Base-by-base conservation (phyloP, 192 early-diverging fungal species). In the Linnemannia hyalina region DNA sequence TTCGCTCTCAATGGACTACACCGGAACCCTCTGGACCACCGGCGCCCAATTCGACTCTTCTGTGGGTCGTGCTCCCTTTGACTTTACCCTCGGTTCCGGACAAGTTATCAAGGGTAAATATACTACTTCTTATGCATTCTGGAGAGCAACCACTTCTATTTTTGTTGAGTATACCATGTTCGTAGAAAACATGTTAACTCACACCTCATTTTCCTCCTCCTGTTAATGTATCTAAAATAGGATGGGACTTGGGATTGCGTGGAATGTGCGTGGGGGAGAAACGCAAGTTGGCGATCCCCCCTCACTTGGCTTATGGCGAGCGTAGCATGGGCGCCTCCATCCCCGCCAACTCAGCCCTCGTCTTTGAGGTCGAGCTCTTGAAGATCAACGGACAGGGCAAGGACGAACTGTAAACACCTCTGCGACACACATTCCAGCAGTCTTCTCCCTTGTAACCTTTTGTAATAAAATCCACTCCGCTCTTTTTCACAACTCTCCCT, bases 191-290 rank as follows among this genome's bases (percentile, higher is more conserved):
- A 4, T 16, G 5, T 52, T 49, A 10, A 15, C 42, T 32, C 0
- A 73, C 72, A 5, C 44, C 44, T 52, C 26, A 13, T 49, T 73
- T 13, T 7, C 20, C 26, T 26, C 32, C 52, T 13, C 22, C 20
- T 73, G 47, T 69, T 6, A 7, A 0, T 74, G 6, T 52, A 54
- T 46, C 46, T 4, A 36, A 42, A 20, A 3, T 76, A 86, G 84
- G 92, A 23, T 97, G 96, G 96, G 95, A 97, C 76, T 88, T 93
- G 80, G 96, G 95, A 49, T 80, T 95, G 65, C 84, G 84, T 70
- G 84, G 84, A 71, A 97, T 96, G 96, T 96, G 96, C 79, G 83
- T 94, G 71, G 96, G 96, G 55, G 96, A 97, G 89, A 93, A 96
- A 87, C 88, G 95, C 55, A 92, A 89, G 83, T 81, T 97, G 69